phyloP scores from a whole-genome alignment of 208 protist species.

The Leptomonas pyrrhocoris region DNA sequence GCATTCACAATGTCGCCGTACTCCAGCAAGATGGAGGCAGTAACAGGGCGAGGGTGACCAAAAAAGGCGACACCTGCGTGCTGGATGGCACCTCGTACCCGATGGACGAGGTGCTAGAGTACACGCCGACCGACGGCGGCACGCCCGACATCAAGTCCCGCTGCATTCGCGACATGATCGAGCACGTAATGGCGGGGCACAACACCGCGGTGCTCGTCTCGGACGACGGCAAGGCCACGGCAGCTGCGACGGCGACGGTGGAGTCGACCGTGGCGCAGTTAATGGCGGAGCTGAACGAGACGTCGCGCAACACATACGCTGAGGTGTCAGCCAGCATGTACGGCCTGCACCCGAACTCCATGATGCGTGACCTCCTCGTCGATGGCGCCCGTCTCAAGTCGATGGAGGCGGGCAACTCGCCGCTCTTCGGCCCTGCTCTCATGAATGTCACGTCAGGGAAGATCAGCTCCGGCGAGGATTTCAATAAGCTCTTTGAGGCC shows the following conservation, averaged over 20 bases:
- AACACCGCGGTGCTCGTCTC: slow-evolving; percentile 56
- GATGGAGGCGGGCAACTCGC: slow-evolving; percentile 48
- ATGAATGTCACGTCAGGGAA: slow-evolving; percentile 34
- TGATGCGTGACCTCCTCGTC: slow-evolving; percentile 45
- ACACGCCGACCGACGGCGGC: slow-evolving; percentile 18
- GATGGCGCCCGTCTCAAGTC: slow-evolving; percentile 18
- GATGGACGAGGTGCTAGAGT: slow-evolving; percentile 48
- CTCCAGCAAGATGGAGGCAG: slow-evolving; percentile 11
- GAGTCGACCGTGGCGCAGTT: slow-evolving; percentile 31
- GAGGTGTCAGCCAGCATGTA: slow-evolving; percentile 37
- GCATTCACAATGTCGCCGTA: slow-evolving; percentile 31
- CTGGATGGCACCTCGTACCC: slow-evolving; percentile 27
- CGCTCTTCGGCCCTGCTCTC: slow-evolving; percentile 54
- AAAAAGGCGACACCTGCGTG: slow-evolving; percentile 28
- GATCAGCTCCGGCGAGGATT: slow-evolving; percentile 31
- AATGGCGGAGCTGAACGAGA: slow-evolving; percentile 28
- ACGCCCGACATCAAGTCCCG: slow-evolving; percentile 20
- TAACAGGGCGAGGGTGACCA: slow-evolving; percentile 8
- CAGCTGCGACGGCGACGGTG: slow-evolving; percentile 23
- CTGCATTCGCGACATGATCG: slow-evolving; percentile 38
- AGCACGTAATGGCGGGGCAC: slow-evolving; percentile 61
- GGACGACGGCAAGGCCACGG: slow-evolving; percentile 38
- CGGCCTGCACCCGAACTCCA: slow-evolving; percentile 33
- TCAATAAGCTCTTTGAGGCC: slow-evolving; percentile 33
- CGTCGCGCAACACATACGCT: slow-evolving; percentile 29